Evolutionary conservation across 1,139 yeast species (phyloP), one percentile per base, ranked within the genome.

Genomic region (Geotrichum siamense): DNA sequence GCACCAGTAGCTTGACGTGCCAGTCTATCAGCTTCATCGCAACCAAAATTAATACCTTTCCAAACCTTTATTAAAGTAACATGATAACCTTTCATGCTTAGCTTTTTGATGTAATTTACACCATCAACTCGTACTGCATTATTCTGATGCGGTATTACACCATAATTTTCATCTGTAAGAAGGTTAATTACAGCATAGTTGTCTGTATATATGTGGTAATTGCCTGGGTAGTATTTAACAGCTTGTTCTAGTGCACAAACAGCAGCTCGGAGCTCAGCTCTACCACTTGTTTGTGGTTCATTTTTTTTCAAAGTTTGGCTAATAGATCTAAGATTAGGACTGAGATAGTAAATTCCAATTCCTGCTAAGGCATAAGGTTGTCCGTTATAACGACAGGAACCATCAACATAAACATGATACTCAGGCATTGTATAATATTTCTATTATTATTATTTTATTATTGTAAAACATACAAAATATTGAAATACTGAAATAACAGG

Each of bases 341-440:
- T 15, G 32, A 8, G 8, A 28, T 8, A 28, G 15, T 28, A 28
- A 5, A 28, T 28, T 12, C 32, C 32, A 28, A 28, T n/a, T 28
- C 32, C 32, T 8, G 32, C 32, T 5, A 28, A 8, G 5, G 32
- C 32, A 15, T n/a, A 8, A 15, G 8, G 15, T 15, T 8, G 6
- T 12, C 32, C 32, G 15, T 28, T 28, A n/a, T 28, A 28, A 5
- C 32, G 32, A 15, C 32, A 28, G 32, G 32, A 28, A 8, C 32
- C 32, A 15, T 28, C 32, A 15, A 15, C n/a, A 15, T n/a, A 28
- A 5, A 28, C 32, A 8, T 6, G 15, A 15, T n/a, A 28, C 15
- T n/a, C 2, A 19, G 25, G 25, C 9, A 19, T 17, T 19, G 36
- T 33, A n/a, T n/a, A n/a, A n/a, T n/a, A n/a, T n/a, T n/a, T n/a